Evolutionary conservation across 306 rosid species (phyloP).

Genomic region (Alnus glutinosa): DNA sequence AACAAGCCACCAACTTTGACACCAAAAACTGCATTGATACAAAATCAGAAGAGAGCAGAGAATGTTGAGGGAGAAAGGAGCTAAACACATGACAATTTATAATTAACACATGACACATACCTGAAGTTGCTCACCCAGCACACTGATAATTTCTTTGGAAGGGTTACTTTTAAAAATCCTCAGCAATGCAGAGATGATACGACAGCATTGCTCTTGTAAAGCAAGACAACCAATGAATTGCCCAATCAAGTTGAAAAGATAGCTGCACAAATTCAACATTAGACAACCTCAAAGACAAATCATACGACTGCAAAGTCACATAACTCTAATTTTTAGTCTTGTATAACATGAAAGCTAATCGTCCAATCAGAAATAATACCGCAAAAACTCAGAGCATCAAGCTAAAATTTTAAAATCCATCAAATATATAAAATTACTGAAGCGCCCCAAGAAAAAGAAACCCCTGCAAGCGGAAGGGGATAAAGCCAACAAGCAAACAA

Average conservation of each 20-base stretch:
- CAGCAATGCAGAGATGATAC: slow-evolving; percentile 59
- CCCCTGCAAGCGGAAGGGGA: not conserved
- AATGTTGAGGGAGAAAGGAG: slow-evolving; percentile 9
- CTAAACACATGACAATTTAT: not conserved
- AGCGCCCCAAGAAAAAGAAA: not conserved
- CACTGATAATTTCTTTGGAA: slow-evolving; percentile 50
- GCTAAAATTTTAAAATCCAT: not conserved
- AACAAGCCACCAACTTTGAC: slow-evolving; percentile 82
- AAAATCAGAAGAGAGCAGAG: slow-evolving; percentile 19
- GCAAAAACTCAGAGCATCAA: not conserved
- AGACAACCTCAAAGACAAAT: not conserved
- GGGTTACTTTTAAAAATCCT: slow-evolving; percentile 38
- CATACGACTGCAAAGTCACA: not conserved
- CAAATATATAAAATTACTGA: not conserved
- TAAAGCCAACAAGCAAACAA: not conserved
- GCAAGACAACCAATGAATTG: slow-evolving; percentile 59
- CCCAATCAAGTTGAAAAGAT: slow-evolving; percentile 80
- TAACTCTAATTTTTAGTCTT: not conserved
- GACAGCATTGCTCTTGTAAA: slow-evolving; percentile 80
- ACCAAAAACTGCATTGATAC: slow-evolving; percentile 65
- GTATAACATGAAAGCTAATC: not conserved
- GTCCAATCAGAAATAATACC: not conserved
- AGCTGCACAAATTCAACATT: slow-evolving; percentile 55
- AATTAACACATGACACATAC: slow-evolving; percentile 33
- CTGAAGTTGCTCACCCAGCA: slow-evolving; percentile 92